Evolutionary conservation across 202 grass and related monocot species (phyloP), one percentile per base, ranked within the genome.

Genomic region (Setaria viridis): DNA sequence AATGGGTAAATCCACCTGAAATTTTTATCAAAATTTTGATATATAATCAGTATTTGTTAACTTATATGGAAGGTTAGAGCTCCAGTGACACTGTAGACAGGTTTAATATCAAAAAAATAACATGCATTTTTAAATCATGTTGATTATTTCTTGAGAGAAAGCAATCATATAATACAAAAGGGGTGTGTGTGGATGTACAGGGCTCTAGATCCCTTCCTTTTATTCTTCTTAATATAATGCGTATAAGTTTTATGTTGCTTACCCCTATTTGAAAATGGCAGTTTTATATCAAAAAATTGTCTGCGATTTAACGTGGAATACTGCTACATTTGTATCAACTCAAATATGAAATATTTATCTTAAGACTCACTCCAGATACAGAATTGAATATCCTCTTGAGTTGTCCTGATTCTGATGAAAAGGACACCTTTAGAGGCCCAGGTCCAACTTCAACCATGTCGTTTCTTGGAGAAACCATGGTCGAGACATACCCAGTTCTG

Each of bases 361-460:
- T 71, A 73, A 30, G 59, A 93, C 90, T 93, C 76, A 98, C 93
- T 86, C 84, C 89, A 56, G 95, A 85, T 49, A 77, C 42, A 90
- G 90, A 85, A 82, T 92, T 93, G 67, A 70, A 86, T 56, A 98
- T 90, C 81, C 83, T 85, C 17, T 90, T 84, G 6, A 98, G 83
- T 84, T 98, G 91, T 85, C 95, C 91, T 76, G 89, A 86, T 68
- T 55, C 58, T 78, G 81, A 85, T 68, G 95, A 95, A 83, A 90
- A 98, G 34, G 84, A 88, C 89, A 98, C 90, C 86, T 93, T 98
- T 62, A 98, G 83, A 84, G 91, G 88, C 54, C 93, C 95, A 67
- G 89, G 89, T 68, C 95, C 95, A 82, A 93, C 91, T 91, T 95
- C 89, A 87, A 95, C 57, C 50, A 56, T 93, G 48, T 89, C 91